These are phyloP conservation scores for Flaveria sonorensis DNA, from an alignment of 129 eudicot genomes.

Conservation along the genomic window DNA sequence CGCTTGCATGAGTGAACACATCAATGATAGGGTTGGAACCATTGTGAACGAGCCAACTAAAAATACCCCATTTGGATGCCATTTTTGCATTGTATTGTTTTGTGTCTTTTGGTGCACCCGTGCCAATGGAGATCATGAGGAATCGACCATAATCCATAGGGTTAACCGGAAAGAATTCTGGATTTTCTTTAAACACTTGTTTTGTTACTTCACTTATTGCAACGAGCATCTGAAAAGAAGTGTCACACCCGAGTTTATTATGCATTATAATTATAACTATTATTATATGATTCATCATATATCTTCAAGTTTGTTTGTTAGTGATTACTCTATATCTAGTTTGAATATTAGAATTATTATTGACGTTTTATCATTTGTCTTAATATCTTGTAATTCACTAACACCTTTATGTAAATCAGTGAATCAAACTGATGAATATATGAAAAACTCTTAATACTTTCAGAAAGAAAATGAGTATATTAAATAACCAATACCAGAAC, in stretches of 20 bases:
- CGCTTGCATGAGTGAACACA: slow-evolving; percentile 50
- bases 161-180: slow-evolving; percentile 49
- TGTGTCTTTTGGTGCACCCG: slow-evolving; percentile 47
- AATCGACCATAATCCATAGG: slow-evolving; percentile 50
- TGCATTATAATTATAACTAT: too few species aligned
- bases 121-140: slow-evolving; percentile 51
- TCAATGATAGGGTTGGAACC: slow-evolving; percentile 52
- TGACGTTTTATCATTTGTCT: too few species aligned
- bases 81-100: slow-evolving; percentile 38
- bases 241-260: too few species aligned
- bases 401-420: too few species aligned
- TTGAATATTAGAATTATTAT: too few species aligned
- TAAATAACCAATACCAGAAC: background rate
- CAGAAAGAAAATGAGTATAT: background rate
- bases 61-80: slow-evolving; percentile 61
- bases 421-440: too few species aligned
- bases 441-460: background rate
- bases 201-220: slow-evolving; percentile 63
- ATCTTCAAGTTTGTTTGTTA: too few species aligned
- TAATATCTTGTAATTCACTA: too few species aligned
- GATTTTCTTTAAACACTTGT: slow-evolving; percentile 29
- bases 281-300: too few species aligned
- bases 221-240: slow-evolving; percentile 41
- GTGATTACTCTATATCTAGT: too few species aligned
- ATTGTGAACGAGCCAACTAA: slow-evolving; percentile 45